Percentiles rank a stretch among this genome's conserved stretches.
Conservation (phyloP, 495 filamentous ascomycete species). For the Margaritispora aquatica region DNA sequence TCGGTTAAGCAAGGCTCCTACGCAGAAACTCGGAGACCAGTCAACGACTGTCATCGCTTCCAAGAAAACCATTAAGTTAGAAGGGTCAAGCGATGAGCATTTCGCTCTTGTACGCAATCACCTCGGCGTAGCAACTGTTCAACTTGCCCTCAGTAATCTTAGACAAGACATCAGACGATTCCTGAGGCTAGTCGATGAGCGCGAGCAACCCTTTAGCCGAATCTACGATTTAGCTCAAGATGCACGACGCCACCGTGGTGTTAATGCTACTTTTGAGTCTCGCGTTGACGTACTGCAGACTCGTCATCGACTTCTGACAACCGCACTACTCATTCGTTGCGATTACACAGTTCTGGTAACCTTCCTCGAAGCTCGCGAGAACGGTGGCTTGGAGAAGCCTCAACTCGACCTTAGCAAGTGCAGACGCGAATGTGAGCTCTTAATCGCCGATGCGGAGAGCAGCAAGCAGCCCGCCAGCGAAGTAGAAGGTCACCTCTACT, state of each 20-base stretch:
- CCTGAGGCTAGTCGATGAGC: conserved; percentile 34
- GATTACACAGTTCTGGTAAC: conserved; percentile 50
- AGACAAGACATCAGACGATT: conserved; percentile 38
- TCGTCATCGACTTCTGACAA: conserved; percentile 41
- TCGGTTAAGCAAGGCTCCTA: conserved; percentile 10
- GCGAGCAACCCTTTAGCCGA: conserved; percentile 56
- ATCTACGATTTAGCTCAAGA: conserved; percentile 48
- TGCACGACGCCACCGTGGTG: conserved; percentile 34
- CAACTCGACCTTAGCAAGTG: conserved; percentile 34
- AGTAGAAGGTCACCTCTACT: conserved; percentile 29
- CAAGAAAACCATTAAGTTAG: conserved; percentile 21
- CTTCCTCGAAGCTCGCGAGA: conserved; percentile 36
- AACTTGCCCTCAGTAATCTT: too few relatives aligned
- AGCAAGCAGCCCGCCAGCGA: conserved; percentile 17
- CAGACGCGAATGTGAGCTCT: conserved; percentile 16
- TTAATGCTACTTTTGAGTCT: conserved; percentile 33
- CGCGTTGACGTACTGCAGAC: conserved; percentile 41
- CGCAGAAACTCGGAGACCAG: conserved; percentile 13
- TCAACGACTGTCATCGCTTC: conserved; percentile 21
- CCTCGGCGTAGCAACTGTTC: too few relatives aligned
- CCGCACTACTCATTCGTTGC: conserved; percentile 44
- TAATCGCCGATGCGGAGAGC: conserved; percentile 15
- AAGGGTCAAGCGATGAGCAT: too few relatives aligned
- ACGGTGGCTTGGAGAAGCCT: conserved; percentile 11
- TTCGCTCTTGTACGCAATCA: too few relatives aligned